phyloP scores from a whole-genome alignment of 768 basidiomycete species.

The Boletus reticuloceps region DNA sequence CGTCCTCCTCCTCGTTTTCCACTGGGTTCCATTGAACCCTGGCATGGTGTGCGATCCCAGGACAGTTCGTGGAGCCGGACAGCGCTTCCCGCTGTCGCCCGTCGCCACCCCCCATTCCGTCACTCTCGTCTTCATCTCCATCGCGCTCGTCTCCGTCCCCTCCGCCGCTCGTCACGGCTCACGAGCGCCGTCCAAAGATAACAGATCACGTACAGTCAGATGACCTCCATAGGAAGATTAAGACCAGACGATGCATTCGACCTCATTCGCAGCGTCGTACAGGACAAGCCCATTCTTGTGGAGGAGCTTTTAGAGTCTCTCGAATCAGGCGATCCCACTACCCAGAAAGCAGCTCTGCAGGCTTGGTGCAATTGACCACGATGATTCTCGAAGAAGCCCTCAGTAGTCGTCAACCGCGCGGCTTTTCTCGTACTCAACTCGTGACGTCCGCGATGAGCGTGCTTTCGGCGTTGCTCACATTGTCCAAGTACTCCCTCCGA shows the following conservation, averaged over 20 bases:
- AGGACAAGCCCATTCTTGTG: constrained; percentile 64
- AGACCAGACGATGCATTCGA: constrained; percentile 55
- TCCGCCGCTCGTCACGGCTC: too few species aligned
- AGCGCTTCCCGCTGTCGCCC: too few species aligned
- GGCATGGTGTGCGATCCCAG: too few species aligned
- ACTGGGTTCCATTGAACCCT: too few species aligned
- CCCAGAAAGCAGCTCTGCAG: constrained; percentile 55
- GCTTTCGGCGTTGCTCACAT: constrained; percentile 69
- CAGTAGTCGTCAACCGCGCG: constrained; percentile 45
- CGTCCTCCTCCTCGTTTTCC: too few species aligned
- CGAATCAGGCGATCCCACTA: constrained; percentile 36
- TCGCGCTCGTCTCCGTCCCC: too few species aligned
- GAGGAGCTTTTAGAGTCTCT: constrained; percentile 64
- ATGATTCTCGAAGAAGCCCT: constrained; percentile 80
- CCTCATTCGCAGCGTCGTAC: constrained; percentile 73
- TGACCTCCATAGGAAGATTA: too few species aligned
- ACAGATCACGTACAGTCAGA: too few species aligned
- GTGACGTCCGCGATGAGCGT: constrained; percentile 83
- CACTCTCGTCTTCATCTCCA: too few species aligned
- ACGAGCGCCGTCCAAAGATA: too few species aligned
- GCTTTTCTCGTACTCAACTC: constrained; percentile 53
- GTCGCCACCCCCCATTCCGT: too few species aligned
- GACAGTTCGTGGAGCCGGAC: too few species aligned
- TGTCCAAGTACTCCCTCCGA: constrained; percentile 73
- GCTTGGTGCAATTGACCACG: constrained; percentile 76